phyloP scores from a whole-genome alignment of 1,284 basidiomycete species.

The Neolentinus lepideus region DNA sequence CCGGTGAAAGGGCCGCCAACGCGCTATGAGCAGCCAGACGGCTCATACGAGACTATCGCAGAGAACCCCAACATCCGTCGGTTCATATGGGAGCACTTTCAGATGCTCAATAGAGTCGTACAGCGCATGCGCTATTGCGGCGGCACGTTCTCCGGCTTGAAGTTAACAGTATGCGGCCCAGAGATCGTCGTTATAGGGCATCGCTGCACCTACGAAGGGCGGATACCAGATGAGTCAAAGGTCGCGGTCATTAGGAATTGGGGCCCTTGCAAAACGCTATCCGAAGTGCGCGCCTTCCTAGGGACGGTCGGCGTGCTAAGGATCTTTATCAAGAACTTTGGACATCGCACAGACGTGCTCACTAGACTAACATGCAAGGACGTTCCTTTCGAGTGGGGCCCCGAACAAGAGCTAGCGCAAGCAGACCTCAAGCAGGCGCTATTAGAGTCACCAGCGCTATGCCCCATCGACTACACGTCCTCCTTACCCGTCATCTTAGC shows the following conservation, averaged over 20 bases:
- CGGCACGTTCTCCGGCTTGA: conserved; percentile 19
- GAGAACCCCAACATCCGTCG: conserved; percentile 24
- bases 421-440: conserved; percentile 18
- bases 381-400: conserved; percentile 15
- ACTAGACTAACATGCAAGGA: conserved; percentile 14
- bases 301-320: conserved; percentile 5
- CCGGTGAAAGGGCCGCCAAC: conserved; percentile 17
- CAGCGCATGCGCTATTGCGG: conserved; percentile 19
- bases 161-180: conserved; percentile 8
- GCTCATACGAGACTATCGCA: conserved; percentile 16
- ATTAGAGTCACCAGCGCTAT: conserved; percentile 14
- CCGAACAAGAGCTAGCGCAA: conserved; percentile 15
- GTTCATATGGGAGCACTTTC: conserved; percentile 25
- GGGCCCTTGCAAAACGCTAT: conserved; percentile 8
- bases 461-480: conserved; percentile 22
- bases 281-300: conserved; percentile 17
- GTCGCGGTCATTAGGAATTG: background rate
- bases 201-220: conserved; percentile 17
- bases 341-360: conserved; percentile 2
- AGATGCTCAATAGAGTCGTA: conserved; percentile 21
- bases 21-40: conserved; percentile 11
- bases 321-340: background rate
- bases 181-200: conserved; percentile 21
- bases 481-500: conserved; percentile 20
- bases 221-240: conserved; percentile 9